A percentile compares a stretch with the other conserved stretches of the same genome.
phyloP scores from a whole-genome alignment of 2,329 filamentous ascomycete species.

The Mariannaea sp. region DNA sequence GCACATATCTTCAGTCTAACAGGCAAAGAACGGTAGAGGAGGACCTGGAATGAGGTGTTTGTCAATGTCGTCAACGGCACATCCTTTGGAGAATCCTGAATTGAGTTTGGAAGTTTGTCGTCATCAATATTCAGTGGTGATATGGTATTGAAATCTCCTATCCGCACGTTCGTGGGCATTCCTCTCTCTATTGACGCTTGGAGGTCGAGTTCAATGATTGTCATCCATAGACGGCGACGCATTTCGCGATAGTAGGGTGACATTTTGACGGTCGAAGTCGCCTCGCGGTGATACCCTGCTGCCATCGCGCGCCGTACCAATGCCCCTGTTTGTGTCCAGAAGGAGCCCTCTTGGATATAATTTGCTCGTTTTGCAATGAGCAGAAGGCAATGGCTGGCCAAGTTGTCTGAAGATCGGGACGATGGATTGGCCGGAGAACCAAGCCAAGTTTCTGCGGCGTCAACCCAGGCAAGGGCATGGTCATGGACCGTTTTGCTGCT shows the following conservation, averaged over 20 bases:
- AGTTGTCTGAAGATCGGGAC: too few relatives aligned
- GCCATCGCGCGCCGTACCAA: not conserved
- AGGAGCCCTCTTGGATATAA: too few relatives aligned
- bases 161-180: not conserved
- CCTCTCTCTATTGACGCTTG: not conserved
- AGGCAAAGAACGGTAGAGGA: too few relatives aligned
- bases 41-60: too few relatives aligned
- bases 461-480: too few relatives aligned
- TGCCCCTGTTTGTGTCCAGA: not conserved
- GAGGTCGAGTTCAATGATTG: not conserved
- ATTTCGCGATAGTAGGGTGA: not conserved
- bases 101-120: not conserved
- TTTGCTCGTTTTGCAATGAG: too few relatives aligned
- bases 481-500: too few relatives aligned
- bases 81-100: not conserved
- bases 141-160: not conserved
- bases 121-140: not conserved
- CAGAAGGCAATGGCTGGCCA: too few relatives aligned
- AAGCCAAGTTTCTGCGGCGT: too few relatives aligned
- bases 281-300: not conserved
- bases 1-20: too few relatives aligned
- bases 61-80: too few relatives aligned
- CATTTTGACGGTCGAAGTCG: not conserved
- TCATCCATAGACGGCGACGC: not conserved
- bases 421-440: too few relatives aligned